A percentile compares a stretch with the other conserved stretches of the same genome.
Conservation (phyloP, 176 grass and related monocot genomes). For the Cenchrus fungigraminus region DNA sequence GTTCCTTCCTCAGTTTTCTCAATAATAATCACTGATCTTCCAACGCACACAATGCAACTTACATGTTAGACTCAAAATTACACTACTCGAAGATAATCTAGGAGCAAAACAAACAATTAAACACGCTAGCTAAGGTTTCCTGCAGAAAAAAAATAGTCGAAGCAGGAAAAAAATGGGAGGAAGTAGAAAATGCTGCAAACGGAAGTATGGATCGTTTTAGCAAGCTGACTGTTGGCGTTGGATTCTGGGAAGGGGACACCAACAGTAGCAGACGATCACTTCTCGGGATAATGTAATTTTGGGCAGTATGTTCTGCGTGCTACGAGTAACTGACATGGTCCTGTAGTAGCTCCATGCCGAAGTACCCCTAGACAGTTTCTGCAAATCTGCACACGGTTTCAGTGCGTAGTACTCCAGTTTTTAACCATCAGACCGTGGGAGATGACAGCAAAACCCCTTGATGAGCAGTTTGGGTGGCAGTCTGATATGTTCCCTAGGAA, state of each 20-base stretch:
- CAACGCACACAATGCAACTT: neutral
- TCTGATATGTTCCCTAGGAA: neutral
- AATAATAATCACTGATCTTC: neutral
- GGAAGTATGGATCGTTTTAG: conserved; percentile 5
- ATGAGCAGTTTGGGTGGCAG: neutral
- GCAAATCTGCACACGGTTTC: neutral
- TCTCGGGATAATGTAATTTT: neutral
- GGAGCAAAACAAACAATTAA: neutral
- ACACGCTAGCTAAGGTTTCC: neutral
- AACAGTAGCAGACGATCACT: conserved; percentile 16
- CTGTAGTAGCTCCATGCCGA: neutral
- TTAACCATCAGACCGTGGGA: neutral
- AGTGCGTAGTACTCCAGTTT: neutral
- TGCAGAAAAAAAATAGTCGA: neutral
- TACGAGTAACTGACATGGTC: neutral
- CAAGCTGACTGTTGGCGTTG: conserved; percentile 1
- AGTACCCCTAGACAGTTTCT: neutral
- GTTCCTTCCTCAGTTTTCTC: neutral
- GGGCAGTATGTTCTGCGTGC: conserved; percentile 27
- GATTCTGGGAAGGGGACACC: neutral
- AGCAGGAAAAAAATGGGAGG: neutral
- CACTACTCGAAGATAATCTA: neutral
- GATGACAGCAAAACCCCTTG: neutral
- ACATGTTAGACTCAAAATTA: neutral
- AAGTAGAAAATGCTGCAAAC: neutral